Conservation (phyloP, 768 basidiomycete genomes). For the Paxillus rubicundulus region DNA sequence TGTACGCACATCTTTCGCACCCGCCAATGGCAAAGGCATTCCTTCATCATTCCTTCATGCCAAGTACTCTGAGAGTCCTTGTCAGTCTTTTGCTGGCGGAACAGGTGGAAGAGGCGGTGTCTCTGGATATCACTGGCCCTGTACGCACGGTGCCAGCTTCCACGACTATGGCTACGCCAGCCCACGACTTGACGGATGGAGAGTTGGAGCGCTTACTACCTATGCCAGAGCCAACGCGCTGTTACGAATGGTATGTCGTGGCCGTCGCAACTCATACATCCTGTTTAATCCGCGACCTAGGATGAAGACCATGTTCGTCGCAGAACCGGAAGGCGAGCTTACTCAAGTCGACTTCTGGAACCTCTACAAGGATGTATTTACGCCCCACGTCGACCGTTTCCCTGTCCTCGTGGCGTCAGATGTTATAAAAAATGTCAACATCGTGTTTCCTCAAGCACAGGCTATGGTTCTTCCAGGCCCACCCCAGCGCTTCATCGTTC, state of each 20-base stretch:
- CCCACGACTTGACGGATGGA: slow-evolving; percentile 68
- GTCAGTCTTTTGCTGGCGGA: slow-evolving; percentile 66
- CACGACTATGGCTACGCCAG: slow-evolving; percentile 42
- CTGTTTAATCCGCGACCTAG: slow-evolving; percentile 39
- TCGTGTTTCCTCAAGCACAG: slow-evolving; percentile 80
- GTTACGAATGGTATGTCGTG: slow-evolving; percentile 70
- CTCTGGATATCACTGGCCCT: slow-evolving; percentile 58
- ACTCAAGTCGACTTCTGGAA: slow-evolving; percentile 97
- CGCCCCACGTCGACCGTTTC: slow-evolving; percentile 52
- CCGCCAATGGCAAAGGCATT: slow-evolving; percentile 76
- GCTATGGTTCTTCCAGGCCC: slow-evolving; percentile 82
- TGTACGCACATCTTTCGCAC: slow-evolving; percentile 74
- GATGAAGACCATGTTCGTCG: slow-evolving; percentile 89
- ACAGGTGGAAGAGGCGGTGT: slow-evolving; percentile 66
- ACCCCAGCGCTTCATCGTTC: slow-evolving; percentile 80
- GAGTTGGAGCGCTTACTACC: slow-evolving; percentile 60
- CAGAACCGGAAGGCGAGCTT: slow-evolving; percentile 72
- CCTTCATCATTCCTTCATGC: slow-evolving; percentile 67
- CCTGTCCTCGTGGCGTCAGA: slow-evolving; percentile 82
- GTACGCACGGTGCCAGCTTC: slow-evolving; percentile 59
- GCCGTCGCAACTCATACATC: slow-evolving; percentile 1
- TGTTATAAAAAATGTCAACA: slow-evolving; percentile 89
- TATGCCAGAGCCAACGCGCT: slow-evolving; percentile 72
- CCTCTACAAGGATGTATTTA: slow-evolving; percentile 83
- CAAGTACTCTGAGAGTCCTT: slow-evolving; percentile 64